Base-by-base conservation (phyloP, 2,329 filamentous ascomycete genomes). In the Sporothrix pallida region DNA sequence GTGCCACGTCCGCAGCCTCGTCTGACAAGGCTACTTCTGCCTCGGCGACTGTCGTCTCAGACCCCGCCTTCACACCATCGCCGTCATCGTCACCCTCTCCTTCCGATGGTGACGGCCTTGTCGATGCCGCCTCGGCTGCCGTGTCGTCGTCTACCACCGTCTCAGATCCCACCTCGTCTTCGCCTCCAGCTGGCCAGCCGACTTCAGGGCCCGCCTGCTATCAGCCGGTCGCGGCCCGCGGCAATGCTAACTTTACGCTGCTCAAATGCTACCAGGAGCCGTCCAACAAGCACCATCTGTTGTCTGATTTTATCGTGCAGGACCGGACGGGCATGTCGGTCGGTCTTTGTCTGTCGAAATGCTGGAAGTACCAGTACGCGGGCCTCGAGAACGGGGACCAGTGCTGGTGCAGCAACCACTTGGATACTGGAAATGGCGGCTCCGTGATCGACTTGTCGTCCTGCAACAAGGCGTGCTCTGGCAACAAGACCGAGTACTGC, bases 351-450 rank as follows among this genome's bases (percentile, higher is more conserved):
- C 78, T 81, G 1, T 44, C 73, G 8, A 73, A 74, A 63, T 82
- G 81, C 78, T 76, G 75, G 70, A 75, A 76, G 20, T 82, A 80
- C 76, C 72, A 75, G 13, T 83, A 81, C 73, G 81, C 80, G 6
- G 83, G 82, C 2, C 77, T 83, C 20, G 81, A 83, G 77, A 81
- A 82, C 72, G 81, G 81, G 8, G 76, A 78, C 0, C 80, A 84
- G 75, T 85, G 84, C 77, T 84, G 81, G 78, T 85, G 83, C 69
- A 81, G 80, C 17, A 78, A 82, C 68, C 71, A 72, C 0, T 60
- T 79, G 37, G 73, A 75, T 8, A 79, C 78, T 48, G 44, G 75
- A 1, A 79, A 78, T 44, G 76, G 79, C 72, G 46, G 71, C 17
- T 4, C 44, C 68, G 46, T 37, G 1, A 5, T 37, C 7, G 31